phyloP scores from a whole-genome alignment of 495 filamentous ascomycete genomes.

The Penicillium waksmanii region DNA sequence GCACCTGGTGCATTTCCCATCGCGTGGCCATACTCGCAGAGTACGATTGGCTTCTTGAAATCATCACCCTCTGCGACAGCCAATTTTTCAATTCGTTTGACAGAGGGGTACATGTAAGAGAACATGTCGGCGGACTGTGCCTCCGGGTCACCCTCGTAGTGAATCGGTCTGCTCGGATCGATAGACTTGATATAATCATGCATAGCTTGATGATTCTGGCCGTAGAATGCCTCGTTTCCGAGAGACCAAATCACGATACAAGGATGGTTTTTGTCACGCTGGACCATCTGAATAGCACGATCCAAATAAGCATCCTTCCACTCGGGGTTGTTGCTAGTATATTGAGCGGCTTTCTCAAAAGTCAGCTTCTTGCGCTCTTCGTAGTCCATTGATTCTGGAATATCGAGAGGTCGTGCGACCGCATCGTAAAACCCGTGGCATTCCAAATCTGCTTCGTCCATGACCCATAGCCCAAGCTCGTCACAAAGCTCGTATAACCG shows the following conservation, averaged over 20 bases:
- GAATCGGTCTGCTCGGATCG: conserved; percentile 62
- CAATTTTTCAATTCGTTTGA: conserved; percentile 50
- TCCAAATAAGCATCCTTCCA: conserved; percentile 71
- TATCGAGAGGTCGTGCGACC: conserved; percentile 47
- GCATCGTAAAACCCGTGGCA: conserved; percentile 67
- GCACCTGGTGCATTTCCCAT: conserved; percentile 76
- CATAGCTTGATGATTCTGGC: conserved; percentile 66
- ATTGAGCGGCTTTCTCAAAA: conserved; percentile 54
- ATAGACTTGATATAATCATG: conserved; percentile 58
- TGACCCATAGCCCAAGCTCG: conserved; percentile 70
- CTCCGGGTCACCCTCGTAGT: conserved; percentile 67
- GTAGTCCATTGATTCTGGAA: conserved; percentile 37
- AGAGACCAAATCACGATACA: conserved; percentile 72
- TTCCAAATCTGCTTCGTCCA: conserved; percentile 74
- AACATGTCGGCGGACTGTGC: conserved; percentile 66
- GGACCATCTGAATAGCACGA: conserved; percentile 63
- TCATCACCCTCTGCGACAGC: conserved; percentile 44
- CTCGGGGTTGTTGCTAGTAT: conserved; percentile 62
- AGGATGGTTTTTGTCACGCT: conserved; percentile 67
- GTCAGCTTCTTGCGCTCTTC: conserved; percentile 15
- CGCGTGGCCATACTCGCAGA: conserved; percentile 71
- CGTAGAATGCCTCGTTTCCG: conserved; percentile 72
- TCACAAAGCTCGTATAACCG: conserved; percentile 64
- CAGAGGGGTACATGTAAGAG: conserved; percentile 65
- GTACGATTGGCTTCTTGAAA: conserved; percentile 59